Conservation (phyloP, 495 filamentous ascomycete genomes). For the Neurospora sp. region DNA sequence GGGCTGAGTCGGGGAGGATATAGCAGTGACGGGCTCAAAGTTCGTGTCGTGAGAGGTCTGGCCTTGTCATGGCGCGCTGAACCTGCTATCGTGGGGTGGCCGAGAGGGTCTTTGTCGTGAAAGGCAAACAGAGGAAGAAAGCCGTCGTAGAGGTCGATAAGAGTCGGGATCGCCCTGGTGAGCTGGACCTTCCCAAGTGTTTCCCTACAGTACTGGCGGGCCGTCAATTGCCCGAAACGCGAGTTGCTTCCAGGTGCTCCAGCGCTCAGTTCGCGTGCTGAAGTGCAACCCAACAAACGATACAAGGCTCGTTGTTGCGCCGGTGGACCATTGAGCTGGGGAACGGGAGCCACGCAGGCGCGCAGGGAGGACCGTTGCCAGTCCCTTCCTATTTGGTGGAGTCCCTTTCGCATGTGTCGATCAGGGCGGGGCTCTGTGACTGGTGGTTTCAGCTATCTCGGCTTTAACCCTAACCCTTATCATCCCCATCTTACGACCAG, state of each 20-base stretch:
- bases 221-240: conserved; percentile 7
- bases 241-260: not conserved
- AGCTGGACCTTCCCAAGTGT: not conserved
- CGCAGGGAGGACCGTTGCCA: not conserved
- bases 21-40: not conserved
- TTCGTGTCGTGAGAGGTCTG: not conserved
- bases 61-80: not conserved
- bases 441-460: not conserved
- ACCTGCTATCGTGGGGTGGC: not conserved
- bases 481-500: not conserved
- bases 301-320: not conserved
- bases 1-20: not conserved
- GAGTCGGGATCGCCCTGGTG: not conserved
- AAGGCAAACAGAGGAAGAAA: not conserved
- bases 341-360: not conserved
- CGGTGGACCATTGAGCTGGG: not conserved
- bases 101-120: not conserved
- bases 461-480: not conserved
- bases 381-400: not conserved
- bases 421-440: not conserved
- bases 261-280: not conserved
- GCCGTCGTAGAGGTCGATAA: not conserved
- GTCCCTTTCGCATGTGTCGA: not conserved
- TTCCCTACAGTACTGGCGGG: conserved; percentile 3
- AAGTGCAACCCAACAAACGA: not conserved